Percentiles rank a stretch among this genome's conserved stretches.
phyloP scores from a whole-genome alignment of 2,329 filamentous ascomycete species.

The Pestalotiopsis sp. region DNA sequence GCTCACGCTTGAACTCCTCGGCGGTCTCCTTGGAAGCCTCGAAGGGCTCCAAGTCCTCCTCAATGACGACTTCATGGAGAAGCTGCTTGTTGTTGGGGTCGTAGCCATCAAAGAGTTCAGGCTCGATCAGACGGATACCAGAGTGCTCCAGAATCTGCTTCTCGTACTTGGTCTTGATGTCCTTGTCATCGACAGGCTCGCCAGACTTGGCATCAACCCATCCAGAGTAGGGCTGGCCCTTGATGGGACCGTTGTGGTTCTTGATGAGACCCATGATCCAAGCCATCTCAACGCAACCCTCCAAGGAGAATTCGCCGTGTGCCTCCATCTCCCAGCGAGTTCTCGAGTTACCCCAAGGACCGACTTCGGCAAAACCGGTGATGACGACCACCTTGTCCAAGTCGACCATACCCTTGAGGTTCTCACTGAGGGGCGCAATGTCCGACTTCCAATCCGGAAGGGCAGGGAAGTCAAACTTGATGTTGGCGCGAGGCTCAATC shows the following conservation, averaged over 20 bases:
- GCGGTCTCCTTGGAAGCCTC: conserved; percentile 97
- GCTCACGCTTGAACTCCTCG: conserved; percentile 94
- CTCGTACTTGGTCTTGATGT: conserved; percentile 97
- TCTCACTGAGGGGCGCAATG: conserved; percentile 82
- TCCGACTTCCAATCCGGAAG: conserved; percentile 92
- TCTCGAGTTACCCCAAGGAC: conserved; percentile 97
- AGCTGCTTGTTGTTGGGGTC: conserved; percentile 99
- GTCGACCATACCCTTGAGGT: conserved; percentile 97
- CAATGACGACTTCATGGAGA: conserved; percentile 94
- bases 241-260: conserved; percentile 95
- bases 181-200: conserved; percentile 96
- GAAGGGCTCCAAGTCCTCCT: conserved; percentile 96
- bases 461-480: conserved; percentile 94
- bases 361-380: conserved; percentile 93
- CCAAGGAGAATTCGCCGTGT: conserved; percentile 92
- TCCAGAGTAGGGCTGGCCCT: conserved; percentile 94
- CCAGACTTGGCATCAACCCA: conserved; percentile 95
- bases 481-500: conserved; percentile 92
- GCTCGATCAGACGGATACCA: conserved; percentile 96
- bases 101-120: conserved; percentile 94
- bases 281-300: conserved; percentile 98
- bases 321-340: conserved; percentile 99
- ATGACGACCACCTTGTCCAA: conserved; percentile 97
- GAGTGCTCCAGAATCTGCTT: conserved; percentile 95
- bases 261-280: conserved; percentile 99